These are phyloP conservation scores for Xanthoconium stramineum DNA, from an alignment of 768 basidiomycete genomes.

Conservation along the genomic window DNA sequence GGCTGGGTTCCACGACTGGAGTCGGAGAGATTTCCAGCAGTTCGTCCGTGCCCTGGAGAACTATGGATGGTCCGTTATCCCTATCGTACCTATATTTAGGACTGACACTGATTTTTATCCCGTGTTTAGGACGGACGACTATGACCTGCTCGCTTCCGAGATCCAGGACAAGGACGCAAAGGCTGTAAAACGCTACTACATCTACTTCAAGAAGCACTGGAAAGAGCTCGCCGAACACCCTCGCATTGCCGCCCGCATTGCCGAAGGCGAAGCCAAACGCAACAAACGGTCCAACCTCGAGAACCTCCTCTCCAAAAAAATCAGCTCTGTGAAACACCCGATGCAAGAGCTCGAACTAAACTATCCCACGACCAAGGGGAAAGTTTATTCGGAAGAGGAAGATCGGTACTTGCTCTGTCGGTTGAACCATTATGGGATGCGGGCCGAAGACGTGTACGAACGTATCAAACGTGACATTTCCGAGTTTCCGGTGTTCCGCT, in stretches of 20 bases:
- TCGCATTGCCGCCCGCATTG: constrained; percentile 77
- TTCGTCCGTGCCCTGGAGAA: constrained; percentile 76
- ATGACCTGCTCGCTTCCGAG: constrained; percentile 71
- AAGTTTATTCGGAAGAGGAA: constrained; percentile 95
- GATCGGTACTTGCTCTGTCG: constrained; percentile 93
- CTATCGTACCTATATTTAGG: background rate
- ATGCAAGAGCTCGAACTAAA: constrained; percentile 97
- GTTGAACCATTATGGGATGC: constrained; percentile 87
- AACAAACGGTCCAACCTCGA: constrained; percentile 81
- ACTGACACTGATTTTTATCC: background rate
- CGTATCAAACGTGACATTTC: constrained; percentile 94
- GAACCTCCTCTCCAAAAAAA: constrained; percentile 76
- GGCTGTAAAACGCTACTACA: constrained; percentile 75
- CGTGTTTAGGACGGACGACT: constrained; percentile 53
- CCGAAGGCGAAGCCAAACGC: constrained; percentile 87
- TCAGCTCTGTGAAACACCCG: constrained; percentile 78
- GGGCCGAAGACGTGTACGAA: constrained; percentile 87
- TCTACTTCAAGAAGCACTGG: constrained; percentile 88
- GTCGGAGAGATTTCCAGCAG: constrained; percentile 89
- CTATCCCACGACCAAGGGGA: constrained; percentile 95
- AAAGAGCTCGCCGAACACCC: constrained; percentile 70
- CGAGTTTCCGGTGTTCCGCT: constrained; percentile 95
- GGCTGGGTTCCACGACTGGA: constrained; percentile 89
- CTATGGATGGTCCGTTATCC: constrained; percentile 68
- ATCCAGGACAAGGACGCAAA: constrained; percentile 81